Percentiles rank a stretch among this genome's conserved stretches.
These are phyloP conservation scores for Termitomyces titanicus DNA, from an alignment of 768 basidiomycete genomes.

Conservation along the genomic window DNA sequence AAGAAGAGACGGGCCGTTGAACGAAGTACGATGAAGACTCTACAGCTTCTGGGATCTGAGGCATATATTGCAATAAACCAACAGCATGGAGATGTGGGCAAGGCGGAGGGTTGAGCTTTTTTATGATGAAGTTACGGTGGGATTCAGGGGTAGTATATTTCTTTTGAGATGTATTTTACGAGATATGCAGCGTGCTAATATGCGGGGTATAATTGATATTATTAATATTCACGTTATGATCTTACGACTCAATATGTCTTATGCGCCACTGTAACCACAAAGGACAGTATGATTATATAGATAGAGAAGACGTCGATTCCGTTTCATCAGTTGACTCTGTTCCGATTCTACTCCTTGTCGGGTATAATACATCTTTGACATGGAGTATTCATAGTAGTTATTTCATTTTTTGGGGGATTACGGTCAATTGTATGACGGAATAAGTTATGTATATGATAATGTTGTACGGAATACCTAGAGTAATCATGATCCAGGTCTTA, in stretches of 20 bases:
- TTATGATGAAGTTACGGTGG: neutral
- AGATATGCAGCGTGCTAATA: neutral
- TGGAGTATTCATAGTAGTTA: too few relatives aligned
- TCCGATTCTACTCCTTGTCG: too few relatives aligned
- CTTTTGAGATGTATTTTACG: neutral
- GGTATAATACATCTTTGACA: too few relatives aligned
- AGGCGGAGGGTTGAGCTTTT: too few relatives aligned
- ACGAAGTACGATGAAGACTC: constrained; percentile 6
- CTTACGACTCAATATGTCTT: neutral
- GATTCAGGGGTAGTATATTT: neutral
- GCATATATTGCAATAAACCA: constrained; percentile 3
- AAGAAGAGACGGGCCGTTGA: constrained; percentile 1
- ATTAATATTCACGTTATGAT: neutral
- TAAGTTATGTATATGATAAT: too few relatives aligned
- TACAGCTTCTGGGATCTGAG: constrained; percentile 12
- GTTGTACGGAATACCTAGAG: too few relatives aligned
- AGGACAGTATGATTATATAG: too few relatives aligned
- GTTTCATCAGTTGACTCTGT: too few relatives aligned
- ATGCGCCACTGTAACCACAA: constrained; percentile 5
- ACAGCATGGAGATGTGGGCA: constrained; percentile 3
- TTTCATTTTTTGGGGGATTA: too few relatives aligned
- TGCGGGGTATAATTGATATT: neutral
- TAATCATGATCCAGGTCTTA: neutral
- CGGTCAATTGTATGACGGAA: neutral
- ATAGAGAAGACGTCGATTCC: too few relatives aligned